A percentile compares a stretch with the other conserved stretches of the same genome.
phyloP scores from a whole-genome alignment of 495 filamentous ascomycete species.

The Penicillium cosmopolitanum region DNA sequence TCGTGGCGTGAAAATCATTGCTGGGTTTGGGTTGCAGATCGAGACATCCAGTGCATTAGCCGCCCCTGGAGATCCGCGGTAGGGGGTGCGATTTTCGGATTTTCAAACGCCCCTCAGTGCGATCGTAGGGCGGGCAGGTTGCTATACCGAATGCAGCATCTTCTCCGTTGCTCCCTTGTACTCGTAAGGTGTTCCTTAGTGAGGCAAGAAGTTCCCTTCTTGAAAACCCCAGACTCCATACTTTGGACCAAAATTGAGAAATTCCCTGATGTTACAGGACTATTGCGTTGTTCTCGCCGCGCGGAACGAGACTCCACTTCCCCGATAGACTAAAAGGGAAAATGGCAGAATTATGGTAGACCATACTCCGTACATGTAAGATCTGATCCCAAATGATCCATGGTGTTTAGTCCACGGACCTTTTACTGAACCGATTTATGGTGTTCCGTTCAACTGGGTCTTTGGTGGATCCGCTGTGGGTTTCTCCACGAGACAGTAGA shows the following conservation, averaged over 20 bases:
- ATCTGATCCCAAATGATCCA: not conserved
- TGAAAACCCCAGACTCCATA: not conserved
- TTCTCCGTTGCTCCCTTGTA: not conserved
- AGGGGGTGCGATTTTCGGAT: not conserved
- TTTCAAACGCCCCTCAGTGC: constrained; percentile 1
- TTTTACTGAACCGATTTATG: not conserved
- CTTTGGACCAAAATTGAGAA: not conserved
- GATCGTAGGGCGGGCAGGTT: not conserved
- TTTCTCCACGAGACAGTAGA: not conserved
- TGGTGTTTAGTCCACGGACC: not conserved
- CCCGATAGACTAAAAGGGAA: not conserved
- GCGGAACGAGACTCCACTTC: no score
- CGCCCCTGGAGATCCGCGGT: not conserved
- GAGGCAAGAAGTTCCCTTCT: not conserved
- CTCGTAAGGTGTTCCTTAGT: not conserved
- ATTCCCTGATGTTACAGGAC: not conserved
- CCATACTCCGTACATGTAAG: not conserved
- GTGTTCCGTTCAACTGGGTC: not conserved
- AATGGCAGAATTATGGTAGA: not conserved
- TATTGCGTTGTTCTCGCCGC: not conserved
- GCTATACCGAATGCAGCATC: not conserved
- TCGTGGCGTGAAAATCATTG: not conserved
- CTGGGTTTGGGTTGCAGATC: constrained; percentile 3
- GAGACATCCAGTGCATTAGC: not conserved
- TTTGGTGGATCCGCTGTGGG: not conserved